Base-by-base conservation (phyloP, 2,329 filamentous ascomycete species). In the Fusarium sarcochroum region DNA sequence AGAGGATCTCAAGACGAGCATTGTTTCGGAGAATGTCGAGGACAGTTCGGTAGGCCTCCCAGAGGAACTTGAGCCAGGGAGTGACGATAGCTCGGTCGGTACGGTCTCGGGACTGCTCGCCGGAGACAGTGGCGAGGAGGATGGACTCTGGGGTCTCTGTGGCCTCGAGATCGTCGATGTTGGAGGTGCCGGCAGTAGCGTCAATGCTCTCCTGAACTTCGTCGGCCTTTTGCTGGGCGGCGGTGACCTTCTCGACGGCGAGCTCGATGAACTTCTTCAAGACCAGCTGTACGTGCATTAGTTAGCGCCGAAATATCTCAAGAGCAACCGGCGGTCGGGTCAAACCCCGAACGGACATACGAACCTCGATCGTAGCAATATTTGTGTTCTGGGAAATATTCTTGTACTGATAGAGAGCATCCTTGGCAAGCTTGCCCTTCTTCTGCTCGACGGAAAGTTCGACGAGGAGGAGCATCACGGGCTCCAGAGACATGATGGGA, bases 301-400 rank as follows among this genome's bases (percentile, higher is more conserved):
- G 52, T 74, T 71, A 74, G 71, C 51, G 40, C 46, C 57, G 27
- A 46, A 37, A 62, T 62, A 55, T 65, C 58, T 52, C 41, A 53
- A 47, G 25, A 32, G 38, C 23, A 50, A 46, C n/a, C 23, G 45
- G 49, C 48, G 51, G 48, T 35, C 38, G 17, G 51, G 40, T 20
- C 17, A 30, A 50, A 56, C 42, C 20, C 27, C 55, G n/a, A 21
- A 32, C 30, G 13, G 47, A 30, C 52, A 23, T 55, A 76, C 80
- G 42, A 84, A 93, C 92, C 89, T 98, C 96, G 80, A 99, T 99
- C 66, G 96, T 99, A 75, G 90, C 94, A 73, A 99, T 94, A 79
- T 98, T 98, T 75, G 95, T 97, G 85, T 99, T 99, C 82, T 99
- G 96, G 57, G 94, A 95, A 73, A 98, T 98, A 82, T 99, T 99